These are phyloP conservation scores for Irpex lacteus DNA, from an alignment of 1,284 basidiomycete species.

Conservation along the genomic window DNA sequence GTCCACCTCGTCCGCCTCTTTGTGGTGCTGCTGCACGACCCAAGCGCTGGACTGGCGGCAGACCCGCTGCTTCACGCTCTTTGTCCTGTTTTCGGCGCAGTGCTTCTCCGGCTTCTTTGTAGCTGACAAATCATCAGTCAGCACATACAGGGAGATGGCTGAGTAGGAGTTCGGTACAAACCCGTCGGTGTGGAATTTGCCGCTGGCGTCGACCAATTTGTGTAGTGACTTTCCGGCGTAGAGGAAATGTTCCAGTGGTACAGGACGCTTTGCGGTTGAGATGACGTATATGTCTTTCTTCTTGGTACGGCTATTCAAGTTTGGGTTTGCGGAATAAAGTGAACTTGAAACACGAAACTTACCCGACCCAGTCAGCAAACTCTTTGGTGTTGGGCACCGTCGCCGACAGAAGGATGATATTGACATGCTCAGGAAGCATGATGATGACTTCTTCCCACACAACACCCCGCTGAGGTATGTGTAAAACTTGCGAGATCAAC, in stretches of 20 bases:
- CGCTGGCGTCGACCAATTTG: slow-evolving; percentile 88
- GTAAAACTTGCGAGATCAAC: slow-evolving; percentile 2
- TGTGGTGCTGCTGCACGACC: slow-evolving; percentile 74
- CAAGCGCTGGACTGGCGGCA: slow-evolving; percentile 77
- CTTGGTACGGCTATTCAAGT: slow-evolving; percentile 80
- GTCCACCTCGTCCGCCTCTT: slow-evolving; percentile 56
- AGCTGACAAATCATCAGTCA: slow-evolving; percentile 43
- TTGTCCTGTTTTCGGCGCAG: slow-evolving; percentile 95
- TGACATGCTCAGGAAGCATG: slow-evolving; percentile 96
- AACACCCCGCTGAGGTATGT: slow-evolving; percentile 78
- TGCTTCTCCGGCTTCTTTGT: slow-evolving; percentile 88
- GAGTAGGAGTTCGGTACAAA: slow-evolving; percentile 30
- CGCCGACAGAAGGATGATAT: slow-evolving; percentile 94
- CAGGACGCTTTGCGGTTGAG: slow-evolving; percentile 93
- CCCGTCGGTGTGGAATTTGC: slow-evolving; percentile 79
- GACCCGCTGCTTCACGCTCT: slow-evolving; percentile 90
- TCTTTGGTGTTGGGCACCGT: slow-evolving; percentile 99
- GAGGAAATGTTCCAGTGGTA: slow-evolving; percentile 95
- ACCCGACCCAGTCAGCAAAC: slow-evolving; percentile 99
- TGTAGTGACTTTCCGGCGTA: slow-evolving; percentile 91
- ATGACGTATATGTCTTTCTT: slow-evolving; percentile 99
- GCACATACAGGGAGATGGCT: not conserved
- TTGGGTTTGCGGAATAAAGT: slow-evolving; percentile 3
- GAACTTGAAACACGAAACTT: slow-evolving; percentile 26
- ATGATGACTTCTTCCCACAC: slow-evolving; percentile 99